Conservation (phyloP, 2,329 filamentous ascomycete species). For the Celoporthe dispersa region DNA sequence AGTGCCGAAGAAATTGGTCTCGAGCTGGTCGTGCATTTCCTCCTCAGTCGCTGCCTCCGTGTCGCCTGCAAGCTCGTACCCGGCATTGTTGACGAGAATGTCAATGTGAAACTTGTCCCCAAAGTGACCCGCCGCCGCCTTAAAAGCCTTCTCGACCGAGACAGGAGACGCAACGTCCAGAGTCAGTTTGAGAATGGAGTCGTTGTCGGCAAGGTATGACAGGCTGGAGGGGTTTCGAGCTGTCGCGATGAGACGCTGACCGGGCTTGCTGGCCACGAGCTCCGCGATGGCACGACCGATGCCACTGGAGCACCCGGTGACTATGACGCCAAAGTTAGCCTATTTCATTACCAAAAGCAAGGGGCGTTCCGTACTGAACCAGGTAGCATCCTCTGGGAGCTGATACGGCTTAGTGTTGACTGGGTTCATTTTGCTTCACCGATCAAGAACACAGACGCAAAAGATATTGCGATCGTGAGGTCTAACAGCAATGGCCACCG, state of each 20-base stretch:
- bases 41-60: constrained; percentile 33
- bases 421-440: constrained; percentile 5
- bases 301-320: constrained; percentile 55
- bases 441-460: neutral
- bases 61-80: constrained; percentile 47
- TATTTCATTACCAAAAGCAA: neutral
- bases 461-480: neutral
- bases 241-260: constrained; percentile 51
- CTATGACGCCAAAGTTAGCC: constrained; percentile 34
- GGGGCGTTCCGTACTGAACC: constrained; percentile 41
- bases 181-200: constrained; percentile 47
- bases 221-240: constrained; percentile 50
- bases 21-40: constrained; percentile 33
- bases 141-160: constrained; percentile 44
- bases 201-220: constrained; percentile 42
- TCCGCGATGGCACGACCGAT: constrained; percentile 48
- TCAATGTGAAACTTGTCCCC: constrained; percentile 38
- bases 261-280: constrained; percentile 43
- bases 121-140: constrained; percentile 38
- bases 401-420: constrained; percentile 35
- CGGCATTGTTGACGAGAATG: constrained; percentile 44
- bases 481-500: neutral
- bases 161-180: constrained; percentile 51
- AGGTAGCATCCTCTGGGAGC: constrained; percentile 42
- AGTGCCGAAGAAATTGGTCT: constrained; percentile 39